phyloP scores from a whole-genome alignment of 108 stramenopile species.

The Nitzschia sp. region DNA sequence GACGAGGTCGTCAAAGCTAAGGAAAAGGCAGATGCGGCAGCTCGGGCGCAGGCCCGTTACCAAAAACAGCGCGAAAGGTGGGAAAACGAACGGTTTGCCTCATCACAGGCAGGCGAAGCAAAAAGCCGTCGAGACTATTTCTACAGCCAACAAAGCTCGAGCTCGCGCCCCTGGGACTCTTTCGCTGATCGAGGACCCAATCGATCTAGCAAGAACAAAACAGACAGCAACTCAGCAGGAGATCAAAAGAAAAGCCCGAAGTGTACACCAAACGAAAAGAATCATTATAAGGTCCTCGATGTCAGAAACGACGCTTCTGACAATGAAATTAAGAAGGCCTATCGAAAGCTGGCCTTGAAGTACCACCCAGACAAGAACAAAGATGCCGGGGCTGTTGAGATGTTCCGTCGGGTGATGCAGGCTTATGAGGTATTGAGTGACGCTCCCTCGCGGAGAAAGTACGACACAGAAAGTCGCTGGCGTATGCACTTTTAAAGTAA shows the following conservation, averaged over 20 bases:
- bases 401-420: conserved; percentile 68
- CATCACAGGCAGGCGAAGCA: conserved; percentile 19
- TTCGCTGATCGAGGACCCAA: conserved; percentile 42
- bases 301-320: conserved; percentile 50
- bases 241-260: conserved; percentile 9
- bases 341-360: conserved; percentile 58
- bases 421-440: conserved; percentile 81
- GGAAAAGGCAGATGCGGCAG: conserved; percentile 32
- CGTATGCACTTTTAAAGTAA: conserved; percentile 12
- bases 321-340: conserved; percentile 78
- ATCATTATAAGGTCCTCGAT: conserved; percentile 63
- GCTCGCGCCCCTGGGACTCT: conserved; percentile 71
- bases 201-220: conserved; percentile 12
- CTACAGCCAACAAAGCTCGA: conserved; percentile 31
- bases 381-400: conserved; percentile 65
- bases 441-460: conserved; percentile 46
- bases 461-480: conserved; percentile 58
- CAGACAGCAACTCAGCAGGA: conserved; percentile 13
- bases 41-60: conserved; percentile 21
- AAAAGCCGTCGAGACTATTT: conserved; percentile 43
- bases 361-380: conserved; percentile 48
- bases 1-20: conserved; percentile 53
- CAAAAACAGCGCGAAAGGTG: conserved; percentile 40
- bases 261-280: conserved; percentile 5
- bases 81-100: conserved; percentile 46